Evolutionary conservation across 2,329 filamentous ascomycete genomes (phyloP), one percentile per base, ranked within the genome.

Genomic region (Phaeosphaeria sp.): DNA sequence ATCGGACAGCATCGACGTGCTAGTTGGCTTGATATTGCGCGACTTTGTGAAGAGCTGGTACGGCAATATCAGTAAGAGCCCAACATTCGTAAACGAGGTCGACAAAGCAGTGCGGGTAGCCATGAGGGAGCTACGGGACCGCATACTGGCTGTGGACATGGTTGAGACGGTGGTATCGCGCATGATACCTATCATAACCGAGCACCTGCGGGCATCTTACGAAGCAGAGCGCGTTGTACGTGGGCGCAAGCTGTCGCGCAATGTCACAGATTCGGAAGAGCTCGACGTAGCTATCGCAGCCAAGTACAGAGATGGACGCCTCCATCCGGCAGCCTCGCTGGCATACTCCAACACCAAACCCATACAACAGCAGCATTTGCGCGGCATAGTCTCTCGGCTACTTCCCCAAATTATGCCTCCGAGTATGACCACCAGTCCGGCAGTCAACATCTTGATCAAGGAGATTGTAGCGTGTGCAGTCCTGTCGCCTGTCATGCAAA

Each of bases 401-500:
- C 78, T 98, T 22, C 91, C 92, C 2, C 83, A 85, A 57, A 78
- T 97, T 22, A 83, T 98, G 36, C 91, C 93, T 2, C 82, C 85
- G 39, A 88, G 82, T 56, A 87, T 95, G 75, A 84, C 92, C 42
- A 89, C 88, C 30, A 97, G 95, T 73, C 85, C 91, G 59, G 87
- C 91, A 43, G 93, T 97, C 7, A 87, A 86, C 30, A 90, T 89
- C 36, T 81, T 99, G 53, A 85, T 97, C 58, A 89, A 91, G 67
- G 96, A 99, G 79, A 89, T 99, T 59, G 87, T 97, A n/a, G 85
- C 92, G 21, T 97, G 95, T 76, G 92, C 92, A n/a, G 89, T 99
- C 41, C 81, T 99, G 39, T 89, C 88, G 43, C 95, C 95, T 0
- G 81, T 96, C 21, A 84, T 97, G 72, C 88, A 90, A 68, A 82